Base-by-base conservation (phyloP, 2,329 filamentous ascomycete genomes). In the Paecilomyces sp. region DNA sequence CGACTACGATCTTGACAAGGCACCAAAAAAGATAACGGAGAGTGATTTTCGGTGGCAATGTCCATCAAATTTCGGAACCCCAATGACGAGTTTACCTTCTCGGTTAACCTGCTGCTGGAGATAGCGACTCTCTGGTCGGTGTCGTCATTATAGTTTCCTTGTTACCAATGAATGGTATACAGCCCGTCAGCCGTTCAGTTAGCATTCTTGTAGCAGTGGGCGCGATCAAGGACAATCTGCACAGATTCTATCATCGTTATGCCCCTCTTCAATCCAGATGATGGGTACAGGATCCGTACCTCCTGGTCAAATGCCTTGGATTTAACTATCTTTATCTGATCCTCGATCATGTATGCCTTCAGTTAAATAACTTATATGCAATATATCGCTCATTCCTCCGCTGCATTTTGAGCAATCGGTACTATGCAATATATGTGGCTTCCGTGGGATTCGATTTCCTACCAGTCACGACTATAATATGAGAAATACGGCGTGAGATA, bases 391-490 rank as follows among this genome's bases (percentile, higher is more conserved):
- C 31, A 3, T 52, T 60, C 24, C 41, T 61, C 13, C 54, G 53
- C 22, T 63, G 62, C 62, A 63, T 34, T 61, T 54, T 24, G 31
- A 56, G 34, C 62, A 64, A 47, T 47, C 58, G 7, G 55, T 64
- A 18, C 61, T 64, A 28, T 54, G 13, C 13, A 63, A 63, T 41
- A 61, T 62, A 59, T 31, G 61, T 22, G 61, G 50, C 57, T 61
- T 50, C 24, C 58, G 2, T 63, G 60, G 36, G 63, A 31, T 54
- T 59, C 53, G 61, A 64, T 47, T 62, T 63, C 50, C 60, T 55
- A 15, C 58, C 60, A 4, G 63, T 57, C 15, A 56, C 56, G n/a
- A 61, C 63, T 55, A 64, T 62, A 56, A 61, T 65, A 30, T 36
- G 54, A 12, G 56, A 61, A 28, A 62, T 62, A 33, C 51, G 15